Conservation (phyloP, 2,329 filamentous ascomycete genomes). For the Triangularia setosa region DNA sequence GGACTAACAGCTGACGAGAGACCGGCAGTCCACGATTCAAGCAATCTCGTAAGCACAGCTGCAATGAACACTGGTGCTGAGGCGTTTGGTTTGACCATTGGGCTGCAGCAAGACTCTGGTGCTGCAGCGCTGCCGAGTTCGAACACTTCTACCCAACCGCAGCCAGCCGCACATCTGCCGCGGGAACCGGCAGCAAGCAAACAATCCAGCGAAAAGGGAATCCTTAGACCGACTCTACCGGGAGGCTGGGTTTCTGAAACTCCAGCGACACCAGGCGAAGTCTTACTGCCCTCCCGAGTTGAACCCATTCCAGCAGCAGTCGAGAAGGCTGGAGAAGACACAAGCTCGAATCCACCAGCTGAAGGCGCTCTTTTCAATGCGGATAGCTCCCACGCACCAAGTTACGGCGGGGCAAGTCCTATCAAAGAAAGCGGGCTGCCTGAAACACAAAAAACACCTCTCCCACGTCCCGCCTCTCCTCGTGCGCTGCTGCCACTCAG, state of each 20-base stretch:
- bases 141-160: conserved; percentile 9
- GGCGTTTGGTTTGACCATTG: neutral
- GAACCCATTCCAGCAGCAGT: conserved; percentile 2
- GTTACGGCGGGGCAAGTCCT: neutral
- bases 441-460: neutral
- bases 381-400: neutral
- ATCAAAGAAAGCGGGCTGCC: neutral
- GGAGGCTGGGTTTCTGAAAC: conserved; percentile 34
- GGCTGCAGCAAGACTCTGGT: conserved; percentile 7
- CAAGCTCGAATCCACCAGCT: neutral
- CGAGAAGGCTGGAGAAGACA: conserved; percentile 7
- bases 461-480: neutral
- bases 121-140: conserved; percentile 4
- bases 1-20: neutral
- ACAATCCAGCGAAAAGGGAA: conserved; percentile 9
- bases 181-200: conserved; percentile 13
- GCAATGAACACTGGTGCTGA: neutral
- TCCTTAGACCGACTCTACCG: conserved; percentile 28
- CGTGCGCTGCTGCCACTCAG: conserved; percentile 2
- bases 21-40: neutral
- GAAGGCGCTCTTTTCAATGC: neutral
- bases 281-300: conserved; percentile 7
- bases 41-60: conserved; percentile 5
- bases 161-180: conserved; percentile 9
- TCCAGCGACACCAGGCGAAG: conserved; percentile 22